These are phyloP conservation scores for Boletellus deceptivus DNA, from an alignment of 1,284 basidiomycete genomes.

Conservation along the genomic window DNA sequence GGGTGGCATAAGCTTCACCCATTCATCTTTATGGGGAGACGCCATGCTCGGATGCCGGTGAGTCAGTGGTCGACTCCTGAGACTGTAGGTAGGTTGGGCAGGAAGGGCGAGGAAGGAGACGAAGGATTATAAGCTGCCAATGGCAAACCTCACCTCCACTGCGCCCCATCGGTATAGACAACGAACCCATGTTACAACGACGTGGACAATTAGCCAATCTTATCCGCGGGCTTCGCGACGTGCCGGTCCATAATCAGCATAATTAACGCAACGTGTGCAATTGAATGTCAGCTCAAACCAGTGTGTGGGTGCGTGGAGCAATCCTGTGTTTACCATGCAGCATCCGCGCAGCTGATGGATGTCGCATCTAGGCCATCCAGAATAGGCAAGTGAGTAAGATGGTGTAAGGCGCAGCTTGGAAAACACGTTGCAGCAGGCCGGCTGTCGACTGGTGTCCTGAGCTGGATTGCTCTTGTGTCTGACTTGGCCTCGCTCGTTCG, in stretches of 20 bases:
- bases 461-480: constrained; percentile 8
- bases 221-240: constrained; percentile 11
- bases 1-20: constrained; percentile 30
- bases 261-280: constrained; percentile 10
- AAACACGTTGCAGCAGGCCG: constrained; percentile 28
- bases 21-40: constrained; percentile 21
- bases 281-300: not conserved
- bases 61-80: not conserved
- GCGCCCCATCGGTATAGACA: constrained; percentile 21
- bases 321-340: constrained; percentile 26
- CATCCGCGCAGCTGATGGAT: constrained; percentile 19
- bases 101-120: not conserved
- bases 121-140: constrained; percentile 22
- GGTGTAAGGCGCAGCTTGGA: constrained; percentile 17
- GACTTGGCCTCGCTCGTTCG: constrained; percentile 6
- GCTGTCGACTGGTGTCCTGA: constrained; percentile 13
- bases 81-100: not conserved
- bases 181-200: constrained; percentile 12
- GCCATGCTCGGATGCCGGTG: constrained; percentile 18
- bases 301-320: constrained; percentile 2
- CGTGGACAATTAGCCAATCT: constrained; percentile 18
- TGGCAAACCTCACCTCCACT: constrained; percentile 21
- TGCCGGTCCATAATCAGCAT: constrained; percentile 6
- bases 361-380: constrained; percentile 14
- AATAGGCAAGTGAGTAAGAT: constrained; percentile 32